A percentile compares a stretch with the other conserved stretches of the same genome.
Evolutionary conservation across 257 asterid species (phyloP).

Genomic region (Echites panduratus): DNA sequence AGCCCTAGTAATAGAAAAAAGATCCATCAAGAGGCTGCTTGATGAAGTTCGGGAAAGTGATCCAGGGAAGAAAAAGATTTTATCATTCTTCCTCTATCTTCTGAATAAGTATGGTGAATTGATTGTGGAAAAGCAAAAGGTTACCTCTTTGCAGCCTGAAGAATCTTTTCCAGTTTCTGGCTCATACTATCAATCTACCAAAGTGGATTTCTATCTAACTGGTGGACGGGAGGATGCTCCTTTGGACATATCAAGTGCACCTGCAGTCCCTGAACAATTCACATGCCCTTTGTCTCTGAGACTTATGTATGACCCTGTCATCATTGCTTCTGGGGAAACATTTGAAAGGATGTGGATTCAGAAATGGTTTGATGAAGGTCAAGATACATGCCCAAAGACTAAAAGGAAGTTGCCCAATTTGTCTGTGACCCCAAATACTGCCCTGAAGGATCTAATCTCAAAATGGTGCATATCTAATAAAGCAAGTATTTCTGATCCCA

Average conservation of each 20-base stretch:
- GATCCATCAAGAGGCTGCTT: slow-evolving; percentile 57
- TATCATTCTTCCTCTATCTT: slow-evolving; percentile 47
- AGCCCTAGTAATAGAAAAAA: slow-evolving; percentile 57
- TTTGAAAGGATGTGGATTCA: slow-evolving; percentile 81
- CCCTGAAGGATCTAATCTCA: slow-evolving; percentile 51
- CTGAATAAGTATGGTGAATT: slow-evolving; percentile 51
- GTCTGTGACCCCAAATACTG: slow-evolving; percentile 49
- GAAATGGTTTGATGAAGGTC: slow-evolving; percentile 84
- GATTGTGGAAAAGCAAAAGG: slow-evolving; percentile 30
- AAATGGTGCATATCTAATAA: slow-evolving; percentile 51
- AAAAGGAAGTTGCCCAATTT: slow-evolving; percentile 36
- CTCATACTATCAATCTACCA: slow-evolving; percentile 25
- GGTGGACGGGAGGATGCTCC: slow-evolving; percentile 31
- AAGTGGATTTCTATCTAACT: slow-evolving; percentile 33
- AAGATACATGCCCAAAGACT: slow-evolving; percentile 65
- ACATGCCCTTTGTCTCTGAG: slow-evolving; percentile 68
- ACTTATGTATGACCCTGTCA: slow-evolving; percentile 83
- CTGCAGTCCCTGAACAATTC: slow-evolving; percentile 60
- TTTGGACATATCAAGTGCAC: slow-evolving; percentile 27
- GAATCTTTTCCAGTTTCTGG: slow-evolving; percentile 24
- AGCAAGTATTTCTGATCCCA: slow-evolving; percentile 44
- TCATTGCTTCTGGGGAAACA: slow-evolving; percentile 78
- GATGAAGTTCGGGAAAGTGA: slow-evolving; percentile 39
- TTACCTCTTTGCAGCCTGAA: slow-evolving; percentile 23
- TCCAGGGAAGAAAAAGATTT: slow-evolving; percentile 51